Conservation (phyloP, 1,284 basidiomycete genomes). For the Paramarasmius palmivorus region DNA sequence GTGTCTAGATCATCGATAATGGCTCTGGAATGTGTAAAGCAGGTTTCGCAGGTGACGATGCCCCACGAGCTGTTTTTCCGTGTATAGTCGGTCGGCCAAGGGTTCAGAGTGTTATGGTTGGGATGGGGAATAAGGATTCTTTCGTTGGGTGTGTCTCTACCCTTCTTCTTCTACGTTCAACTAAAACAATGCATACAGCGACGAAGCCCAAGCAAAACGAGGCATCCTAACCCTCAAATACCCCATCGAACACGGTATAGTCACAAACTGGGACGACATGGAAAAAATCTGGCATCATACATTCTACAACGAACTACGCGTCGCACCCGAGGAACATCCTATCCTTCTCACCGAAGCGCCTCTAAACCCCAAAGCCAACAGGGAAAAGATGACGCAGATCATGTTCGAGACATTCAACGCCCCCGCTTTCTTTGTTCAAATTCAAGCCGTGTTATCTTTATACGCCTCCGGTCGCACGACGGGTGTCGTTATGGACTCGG, state of each 20-base stretch:
- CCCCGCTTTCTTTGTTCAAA: conserved; percentile 14
- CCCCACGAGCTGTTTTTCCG: conserved; percentile 23
- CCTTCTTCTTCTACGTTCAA: background rate
- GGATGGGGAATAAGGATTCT: conserved; percentile 15
- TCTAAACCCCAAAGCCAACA: conserved; percentile 14
- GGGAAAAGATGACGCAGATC: conserved; percentile 17
- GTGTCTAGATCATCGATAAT: conserved; percentile 20
- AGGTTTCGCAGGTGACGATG: conserved; percentile 22
- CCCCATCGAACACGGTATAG: conserved; percentile 15
- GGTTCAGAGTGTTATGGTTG: conserved; percentile 11
- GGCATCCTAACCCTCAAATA: conserved; percentile 15
- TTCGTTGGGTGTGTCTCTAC: conserved; percentile 9
- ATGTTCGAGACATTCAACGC: conserved; percentile 17
- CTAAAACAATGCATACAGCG: conserved; percentile 2
- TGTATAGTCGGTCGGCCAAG: conserved; percentile 14
- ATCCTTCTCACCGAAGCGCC: conserved; percentile 15
- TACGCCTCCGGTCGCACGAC: conserved; percentile 16
- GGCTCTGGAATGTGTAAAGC: conserved; percentile 27
- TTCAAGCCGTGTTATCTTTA: conserved; percentile 14
- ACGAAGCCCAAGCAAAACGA: conserved; percentile 15
- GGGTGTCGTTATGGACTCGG: conserved; percentile 14
- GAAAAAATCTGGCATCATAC: conserved; percentile 17
- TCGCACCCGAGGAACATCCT: conserved; percentile 15
- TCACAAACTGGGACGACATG: conserved; percentile 19
- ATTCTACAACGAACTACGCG: conserved; percentile 16